Evolutionary conservation across 1,284 basidiomycete species (phyloP).

Genomic region (Sphaerobolus stellatus): DNA sequence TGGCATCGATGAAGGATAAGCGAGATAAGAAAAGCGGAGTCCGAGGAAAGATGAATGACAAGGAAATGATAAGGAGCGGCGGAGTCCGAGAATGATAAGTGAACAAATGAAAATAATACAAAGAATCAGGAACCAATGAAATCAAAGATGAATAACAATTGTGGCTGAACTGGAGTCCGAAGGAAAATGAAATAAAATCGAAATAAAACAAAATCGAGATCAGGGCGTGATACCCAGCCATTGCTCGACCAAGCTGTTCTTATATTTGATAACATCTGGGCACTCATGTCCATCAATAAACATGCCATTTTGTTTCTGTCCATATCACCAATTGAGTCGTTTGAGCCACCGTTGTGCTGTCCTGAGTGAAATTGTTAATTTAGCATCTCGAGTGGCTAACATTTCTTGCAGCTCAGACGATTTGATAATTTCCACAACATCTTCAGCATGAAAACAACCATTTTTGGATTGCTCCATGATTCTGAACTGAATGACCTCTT

Average conservation of each 20-base stretch:
- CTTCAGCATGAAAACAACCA: conserved; percentile 26
- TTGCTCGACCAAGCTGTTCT: background rate
- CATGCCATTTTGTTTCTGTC: conserved; percentile 26
- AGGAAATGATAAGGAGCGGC: too few relatives aligned
- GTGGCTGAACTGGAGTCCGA: too few relatives aligned
- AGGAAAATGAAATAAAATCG: too few relatives aligned
- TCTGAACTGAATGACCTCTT: conserved; percentile 13
- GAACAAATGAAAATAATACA: too few relatives aligned
- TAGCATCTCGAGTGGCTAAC: conserved; percentile 11
- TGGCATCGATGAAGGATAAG: too few relatives aligned
- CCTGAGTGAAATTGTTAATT: conserved; percentile 19
- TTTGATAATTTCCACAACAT: conserved; percentile 28
- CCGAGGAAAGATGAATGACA: too few relatives aligned
- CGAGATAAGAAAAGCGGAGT: too few relatives aligned
- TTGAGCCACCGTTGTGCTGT: conserved; percentile 31
- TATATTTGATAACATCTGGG: conserved; percentile 30
- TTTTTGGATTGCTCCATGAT: background rate
- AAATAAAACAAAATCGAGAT: too few relatives aligned
- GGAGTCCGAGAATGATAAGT: too few relatives aligned
- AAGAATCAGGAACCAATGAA: too few relatives aligned
- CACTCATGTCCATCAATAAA: conserved; percentile 35
- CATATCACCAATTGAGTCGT: conserved; percentile 27
- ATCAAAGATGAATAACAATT: too few relatives aligned
- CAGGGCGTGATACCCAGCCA: too few relatives aligned
- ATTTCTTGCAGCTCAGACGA: conserved; percentile 21